Conservation (phyloP, 371 early-diverging fungal species). For the Mucor saturninus region DNA sequence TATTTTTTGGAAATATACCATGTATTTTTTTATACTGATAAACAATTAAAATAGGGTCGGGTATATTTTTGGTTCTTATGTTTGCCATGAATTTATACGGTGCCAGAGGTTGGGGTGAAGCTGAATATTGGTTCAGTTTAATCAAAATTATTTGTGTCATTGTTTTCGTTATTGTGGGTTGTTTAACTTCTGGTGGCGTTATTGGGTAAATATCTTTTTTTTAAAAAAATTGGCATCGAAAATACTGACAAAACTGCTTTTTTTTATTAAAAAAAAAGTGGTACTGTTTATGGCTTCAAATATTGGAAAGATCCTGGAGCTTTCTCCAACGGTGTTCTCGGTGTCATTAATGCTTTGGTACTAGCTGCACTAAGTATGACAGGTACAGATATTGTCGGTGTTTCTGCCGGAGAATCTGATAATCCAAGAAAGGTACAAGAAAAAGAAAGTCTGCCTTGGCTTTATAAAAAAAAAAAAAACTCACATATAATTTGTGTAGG, state of each 20-base stretch:
- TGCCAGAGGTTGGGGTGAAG: conserved; percentile 23
- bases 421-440: conserved; percentile 44
- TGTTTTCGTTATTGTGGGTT: conserved; percentile 72
- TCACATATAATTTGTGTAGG: not conserved
- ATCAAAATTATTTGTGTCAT: conserved; percentile 65
- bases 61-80: conserved; percentile 23
- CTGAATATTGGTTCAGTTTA: conserved; percentile 29
- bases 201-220: conserved; percentile 45
- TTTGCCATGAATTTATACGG: conserved; percentile 23
- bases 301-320: conserved; percentile 54
- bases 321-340: conserved; percentile 77
- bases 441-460: conserved; percentile 17
- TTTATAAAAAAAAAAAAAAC: not conserved
- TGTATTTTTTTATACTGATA: not conserved
- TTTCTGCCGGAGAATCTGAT: conserved; percentile 59
- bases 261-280: conserved; percentile 15
- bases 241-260: no score
- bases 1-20: not conserved
- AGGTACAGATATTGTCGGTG: conserved; percentile 73
- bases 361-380: conserved; percentile 75
- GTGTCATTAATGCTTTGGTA: conserved; percentile 66
- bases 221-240: conserved; percentile 4
- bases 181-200: conserved; percentile 38
- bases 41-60: conserved; percentile 18
- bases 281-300: conserved; percentile 23